These are phyloP conservation scores for Sporothrix luriei DNA, from an alignment of 2,329 filamentous ascomycete genomes.

Conservation along the genomic window DNA sequence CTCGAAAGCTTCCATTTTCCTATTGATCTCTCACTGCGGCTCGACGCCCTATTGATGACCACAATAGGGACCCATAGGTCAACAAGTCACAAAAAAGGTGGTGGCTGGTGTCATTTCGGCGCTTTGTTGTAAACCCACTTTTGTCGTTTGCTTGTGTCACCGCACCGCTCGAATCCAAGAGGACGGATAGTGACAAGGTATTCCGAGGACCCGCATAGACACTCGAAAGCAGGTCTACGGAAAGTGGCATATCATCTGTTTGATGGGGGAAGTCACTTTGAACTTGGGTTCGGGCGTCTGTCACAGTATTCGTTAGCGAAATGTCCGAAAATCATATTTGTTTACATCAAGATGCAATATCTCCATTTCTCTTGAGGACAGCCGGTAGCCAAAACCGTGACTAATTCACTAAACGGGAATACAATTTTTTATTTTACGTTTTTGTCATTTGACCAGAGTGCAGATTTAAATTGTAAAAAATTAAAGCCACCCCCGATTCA, in stretches of 20 bases:
- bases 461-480: neutral
- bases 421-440: too few relatives aligned
- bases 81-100: neutral
- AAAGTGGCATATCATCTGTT: neutral
- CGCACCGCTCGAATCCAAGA: neutral
- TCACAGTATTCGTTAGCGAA: neutral
- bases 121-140: neutral
- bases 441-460: neutral
- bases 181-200: neutral
- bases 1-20: neutral
- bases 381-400: neutral
- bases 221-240: neutral
- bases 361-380: neutral
- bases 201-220: neutral
- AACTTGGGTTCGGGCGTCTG: neutral
- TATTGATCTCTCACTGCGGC: neutral
- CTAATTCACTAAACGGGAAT: too few relatives aligned
- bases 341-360: neutral
- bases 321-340: neutral
- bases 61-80: neutral
- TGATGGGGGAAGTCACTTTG: neutral
- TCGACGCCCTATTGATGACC: neutral
- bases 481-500: neutral
- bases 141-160: slow-evolving; percentile 10
- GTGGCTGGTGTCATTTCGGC: neutral